Base-by-base conservation (phyloP, 2,329 filamentous ascomycete species). In the Sphaerostilbella broomeana region DNA sequence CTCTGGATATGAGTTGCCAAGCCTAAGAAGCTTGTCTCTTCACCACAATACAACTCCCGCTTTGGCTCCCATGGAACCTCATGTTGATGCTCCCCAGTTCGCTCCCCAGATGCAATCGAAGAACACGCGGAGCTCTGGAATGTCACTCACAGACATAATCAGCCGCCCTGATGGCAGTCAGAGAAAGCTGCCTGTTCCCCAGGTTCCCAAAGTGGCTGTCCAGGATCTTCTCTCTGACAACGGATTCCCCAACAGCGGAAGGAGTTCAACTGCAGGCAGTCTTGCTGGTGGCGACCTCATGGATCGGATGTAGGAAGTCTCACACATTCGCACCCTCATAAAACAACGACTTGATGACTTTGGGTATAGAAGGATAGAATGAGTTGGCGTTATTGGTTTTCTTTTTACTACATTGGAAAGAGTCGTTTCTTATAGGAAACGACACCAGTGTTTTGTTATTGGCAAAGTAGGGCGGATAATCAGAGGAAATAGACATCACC, bases 121-220 rank as follows among this genome's bases (percentile, higher is more conserved):
- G 65, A 53, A 67, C 22, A 49, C 64, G 43, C 67, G 71, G 40
- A 68, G 75, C 51, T 76, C 72, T 40, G 88, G 88, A 27, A 77
- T 94, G 42, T 84, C 86, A 26, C 81, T 97, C 52, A 85, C 81
- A 43, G 90, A 97, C 60, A 97, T 97, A 56, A 92, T 97, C 68
- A 87, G 84, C 56, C 82, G 84, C 51, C 77, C 87, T 2, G 89
- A 95, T 48, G 87, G 87, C 25, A 83, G 84, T 17, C 86, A 92
- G 65, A 73, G 90, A 52, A 97, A 97, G 63, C 71, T 97, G 13
- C 90, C 90, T 0, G 85, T 95, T 12, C 88, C 88, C 5, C 86
- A 90, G 63, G 77, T 89, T n/a, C 86, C 87, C 40, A 92, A 92
- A 61, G 84, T 94, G 29, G 84, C 84, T 2, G 82, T 94, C 5